Evolutionary conservation across 805 yeast genomes (phyloP), one percentile per base, ranked within the genome.

Genomic region (Lipomyces yamanashiensis): DNA sequence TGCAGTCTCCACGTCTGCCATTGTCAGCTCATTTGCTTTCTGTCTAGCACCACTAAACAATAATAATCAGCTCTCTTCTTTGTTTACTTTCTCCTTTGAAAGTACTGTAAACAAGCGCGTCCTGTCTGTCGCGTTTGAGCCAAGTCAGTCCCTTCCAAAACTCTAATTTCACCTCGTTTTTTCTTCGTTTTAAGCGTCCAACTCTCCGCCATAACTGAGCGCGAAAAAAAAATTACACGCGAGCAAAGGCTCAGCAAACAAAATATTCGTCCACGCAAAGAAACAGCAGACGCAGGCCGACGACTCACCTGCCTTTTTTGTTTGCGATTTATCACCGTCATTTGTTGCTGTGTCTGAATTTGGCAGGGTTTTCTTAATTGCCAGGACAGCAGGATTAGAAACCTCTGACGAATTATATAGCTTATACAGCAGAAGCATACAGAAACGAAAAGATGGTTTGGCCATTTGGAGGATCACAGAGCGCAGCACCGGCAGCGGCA

Each of bases 211-310:
- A 21, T n/a, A 50, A 34, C n/a, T 50, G 40, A 17, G 17, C 28
- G 45, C 47, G 45, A n/a, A 53, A 52, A 53, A 53, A 53, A 53
- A 53, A 53, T 53, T 53, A 53, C 48, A 41, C 57, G 57, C 56
- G 56, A 53, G 45, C 39, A 36, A 28, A 28, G 28, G 28, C 28
- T 28, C 28, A 28, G 44, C 36, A 21, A 15, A 47, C 39, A 41
- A 36, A 49, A 34, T 49, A 50, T 19, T 45, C 49, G 28, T n/a
- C 49, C 23, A 45, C 49, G 5, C 28, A 28, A 28, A 28, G 28
- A 28, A 28, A 28, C 2, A 28, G 28, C 28, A 28, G 28, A 28
- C 5, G 2, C 28, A 28, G 28, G 5, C 2, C 28, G 28, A 28
- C 28, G 5, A 28, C 28, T 28, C 28, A 28, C 5, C 28, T 28